phyloP scores from a whole-genome alignment of 2,329 filamentous ascomycete species.

The Colletotrichum kahawae region DNA sequence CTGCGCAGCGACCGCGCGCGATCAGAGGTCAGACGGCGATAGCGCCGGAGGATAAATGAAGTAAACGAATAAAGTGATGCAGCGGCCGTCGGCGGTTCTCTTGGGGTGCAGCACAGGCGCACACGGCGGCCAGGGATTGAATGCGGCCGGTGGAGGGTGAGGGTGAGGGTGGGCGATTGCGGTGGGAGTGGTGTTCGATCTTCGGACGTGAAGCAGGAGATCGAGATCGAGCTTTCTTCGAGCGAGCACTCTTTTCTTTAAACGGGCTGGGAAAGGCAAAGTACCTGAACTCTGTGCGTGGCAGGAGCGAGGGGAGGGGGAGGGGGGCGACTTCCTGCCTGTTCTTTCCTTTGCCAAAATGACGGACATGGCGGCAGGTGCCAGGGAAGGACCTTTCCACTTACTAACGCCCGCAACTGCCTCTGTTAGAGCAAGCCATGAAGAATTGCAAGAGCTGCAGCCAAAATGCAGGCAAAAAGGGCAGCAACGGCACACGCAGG shows the following conservation, averaged over 20 bases:
- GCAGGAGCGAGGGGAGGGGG: neutral
- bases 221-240: conserved; percentile 13
- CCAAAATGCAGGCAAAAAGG: neutral
- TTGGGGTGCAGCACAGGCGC: neutral
- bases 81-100: neutral
- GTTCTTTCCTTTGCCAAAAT: neutral
- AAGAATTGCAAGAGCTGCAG: neutral
- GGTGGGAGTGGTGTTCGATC: conserved; percentile 1
- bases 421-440: neutral
- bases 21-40: neutral
- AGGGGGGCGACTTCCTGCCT: neutral
- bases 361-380: neutral
- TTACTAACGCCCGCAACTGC: neutral
- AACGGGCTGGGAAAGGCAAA: neutral
- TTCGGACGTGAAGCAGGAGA: neutral
- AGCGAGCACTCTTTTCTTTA: neutral
- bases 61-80: neutral
- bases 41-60: neutral
- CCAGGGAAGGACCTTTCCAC: neutral
- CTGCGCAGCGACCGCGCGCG: neutral
- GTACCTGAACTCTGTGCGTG: neutral
- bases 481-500: neutral
- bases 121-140: neutral
- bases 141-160: neutral
- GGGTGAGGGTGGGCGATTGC: neutral